Conservation (phyloP, 1,284 basidiomycete species). For the Tilletia walkeri region DNA sequence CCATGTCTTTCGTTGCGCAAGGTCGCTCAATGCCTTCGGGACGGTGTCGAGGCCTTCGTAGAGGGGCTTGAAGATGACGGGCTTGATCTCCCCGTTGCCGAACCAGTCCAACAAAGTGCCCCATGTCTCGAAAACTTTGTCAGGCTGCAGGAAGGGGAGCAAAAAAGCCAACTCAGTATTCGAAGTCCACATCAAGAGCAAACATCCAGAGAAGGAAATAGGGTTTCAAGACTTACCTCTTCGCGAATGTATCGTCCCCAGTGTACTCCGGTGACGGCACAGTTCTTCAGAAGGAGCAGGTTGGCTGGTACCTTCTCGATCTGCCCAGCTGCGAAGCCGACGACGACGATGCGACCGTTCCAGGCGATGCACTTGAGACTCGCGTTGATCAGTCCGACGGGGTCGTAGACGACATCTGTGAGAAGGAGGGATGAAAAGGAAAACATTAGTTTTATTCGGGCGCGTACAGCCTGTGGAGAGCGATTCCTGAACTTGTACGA, state of each 20-base stretch:
- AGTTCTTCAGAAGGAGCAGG: slow-evolving; percentile 87
- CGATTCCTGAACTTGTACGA: neutral
- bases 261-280: slow-evolving; percentile 56
- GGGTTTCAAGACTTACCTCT: neutral
- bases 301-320: slow-evolving; percentile 61
- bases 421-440: neutral
- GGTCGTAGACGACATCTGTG: slow-evolving; percentile 62
- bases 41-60: slow-evolving; percentile 74
- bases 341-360: slow-evolving; percentile 85
- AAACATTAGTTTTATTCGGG: neutral
- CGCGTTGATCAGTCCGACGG: slow-evolving; percentile 46
- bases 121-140: slow-evolving; percentile 71
- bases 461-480: neutral
- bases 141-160: slow-evolving; percentile 61
- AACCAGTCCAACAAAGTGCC: slow-evolving; percentile 72
- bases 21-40: slow-evolving; percentile 60
- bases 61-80: slow-evolving; percentile 71
- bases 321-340: slow-evolving; percentile 64
- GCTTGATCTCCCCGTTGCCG: slow-evolving; percentile 66
- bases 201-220: neutral
- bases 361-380: slow-evolving; percentile 67
- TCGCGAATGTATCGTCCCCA: slow-evolving; percentile 56
- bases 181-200: neutral
- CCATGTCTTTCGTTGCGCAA: slow-evolving; percentile 79
- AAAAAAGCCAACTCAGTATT: neutral